Base-by-base conservation (phyloP, 2,329 filamentous ascomycete genomes). In the Colletotrichum musae region DNA sequence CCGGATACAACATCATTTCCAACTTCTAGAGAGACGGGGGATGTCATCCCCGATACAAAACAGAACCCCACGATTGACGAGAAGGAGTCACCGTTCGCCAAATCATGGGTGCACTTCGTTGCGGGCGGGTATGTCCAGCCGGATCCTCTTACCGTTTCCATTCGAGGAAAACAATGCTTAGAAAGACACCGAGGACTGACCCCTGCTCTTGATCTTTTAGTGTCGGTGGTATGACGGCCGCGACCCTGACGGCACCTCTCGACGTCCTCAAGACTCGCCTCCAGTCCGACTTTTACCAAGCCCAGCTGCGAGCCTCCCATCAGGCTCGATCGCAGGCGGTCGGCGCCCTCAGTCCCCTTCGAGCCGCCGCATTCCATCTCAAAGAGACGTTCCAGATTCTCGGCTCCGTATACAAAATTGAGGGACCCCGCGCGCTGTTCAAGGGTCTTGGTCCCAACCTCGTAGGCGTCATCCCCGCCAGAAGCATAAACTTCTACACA, bases 261-360 rank as follows among this genome's bases (percentile, higher is more conserved):
- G 95, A 98, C 77, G 95, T 98, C 39, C 88, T 98, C 58, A 97
- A 97, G 80, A 98, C 95, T 12, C 91, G 95, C 43, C 86, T 98
- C 3, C 95, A 98, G 80, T 97, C 94, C 76, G 95, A 97, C 77
- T 97, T 97, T 79, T 98, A 98, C 85, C 94, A 97, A 79, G 87
- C 91, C 9, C 93, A 97, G 80, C 87, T 97, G 53, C 87, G 87
- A 36, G 89, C 91, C 16, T 87, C 89, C 9, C 89, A 93, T 58
- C 83, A 88, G n/a, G 87, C 90, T 77, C 77, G 88, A 81, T 72
- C 89, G 76, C 76, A 87, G 81, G 74, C 84, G 79, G 71, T 78
- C 41, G 74, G 75, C 28, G 79, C 89, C 70, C 86, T 94, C 73
- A 89, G 90, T 54, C 88, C 93, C 5, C 78, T 90, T 15, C 89